Evolutionary conservation across 495 filamentous ascomycete genomes (phyloP).

Genomic region (Penicillium lagena): DNA sequence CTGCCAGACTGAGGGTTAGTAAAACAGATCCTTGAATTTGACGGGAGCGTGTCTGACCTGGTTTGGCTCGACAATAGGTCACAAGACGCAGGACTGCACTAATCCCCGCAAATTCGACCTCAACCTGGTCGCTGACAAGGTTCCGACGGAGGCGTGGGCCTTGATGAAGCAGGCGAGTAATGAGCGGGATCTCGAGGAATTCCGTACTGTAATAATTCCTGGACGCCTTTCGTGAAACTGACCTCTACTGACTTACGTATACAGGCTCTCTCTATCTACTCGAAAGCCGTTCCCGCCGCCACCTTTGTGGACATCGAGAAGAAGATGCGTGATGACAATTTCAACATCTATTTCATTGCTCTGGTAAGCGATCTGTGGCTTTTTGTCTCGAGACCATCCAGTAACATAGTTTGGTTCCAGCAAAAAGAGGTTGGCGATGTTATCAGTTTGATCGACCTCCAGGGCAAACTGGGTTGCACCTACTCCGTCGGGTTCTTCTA

Average conservation of each 20-base stretch:
- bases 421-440: conserved; percentile 50
- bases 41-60: neutral
- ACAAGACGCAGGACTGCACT: conserved; percentile 59
- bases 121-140: conserved; percentile 48
- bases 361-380: conserved; percentile 30
- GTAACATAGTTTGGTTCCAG: conserved; percentile 23
- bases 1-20: conserved; percentile 64
- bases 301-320: conserved; percentile 68
- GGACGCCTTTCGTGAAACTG: neutral
- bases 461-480: conserved; percentile 71
- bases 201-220: conserved; percentile 51
- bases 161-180: conserved; percentile 54
- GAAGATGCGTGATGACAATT: conserved; percentile 57
- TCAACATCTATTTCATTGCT: conserved; percentile 69
- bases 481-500: conserved; percentile 69
- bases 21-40: neutral
- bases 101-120: conserved; percentile 63
- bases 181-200: conserved; percentile 63
- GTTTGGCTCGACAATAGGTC: conserved; percentile 44
- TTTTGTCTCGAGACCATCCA: neutral
- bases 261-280: conserved; percentile 60
- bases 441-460: conserved; percentile 73
- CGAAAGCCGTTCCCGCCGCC: conserved; percentile 61
- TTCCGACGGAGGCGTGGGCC: conserved; percentile 64
- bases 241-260: neutral